phyloP scores from a whole-genome alignment of 1,284 basidiomycete genomes.

The Leccinum subrobustum region DNA sequence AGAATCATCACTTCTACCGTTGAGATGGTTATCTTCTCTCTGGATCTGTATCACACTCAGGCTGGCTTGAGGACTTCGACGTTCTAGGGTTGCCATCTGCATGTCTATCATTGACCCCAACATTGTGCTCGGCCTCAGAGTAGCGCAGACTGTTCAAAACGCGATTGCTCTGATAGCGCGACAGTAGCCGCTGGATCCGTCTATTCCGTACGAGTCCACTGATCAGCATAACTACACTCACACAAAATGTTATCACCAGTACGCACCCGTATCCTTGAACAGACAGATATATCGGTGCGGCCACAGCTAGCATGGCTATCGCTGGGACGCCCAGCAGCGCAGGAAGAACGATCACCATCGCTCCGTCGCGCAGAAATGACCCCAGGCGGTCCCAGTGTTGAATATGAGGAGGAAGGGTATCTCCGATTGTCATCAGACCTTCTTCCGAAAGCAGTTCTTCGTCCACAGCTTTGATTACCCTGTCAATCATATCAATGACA shows the following conservation, averaged over 20 bases:
- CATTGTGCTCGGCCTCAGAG: not conserved
- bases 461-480: conserved; percentile 24
- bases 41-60: not conserved
- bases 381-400: conserved; percentile 19
- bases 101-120: not conserved
- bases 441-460: conserved; percentile 18
- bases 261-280: conserved; percentile 17
- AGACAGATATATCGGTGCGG: conserved; percentile 16
- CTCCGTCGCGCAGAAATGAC: conserved; percentile 1
- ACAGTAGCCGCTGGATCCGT: not conserved
- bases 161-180: conserved; percentile 3
- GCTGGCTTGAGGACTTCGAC: not conserved
- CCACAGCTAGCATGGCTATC: conserved; percentile 13
- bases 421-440: conserved; percentile 21
- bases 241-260: not conserved
- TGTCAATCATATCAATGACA: conserved; percentile 23
- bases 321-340: conserved; percentile 17
- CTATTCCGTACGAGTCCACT: conserved; percentile 4
- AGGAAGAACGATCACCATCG: conserved; percentile 14
- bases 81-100: not conserved
- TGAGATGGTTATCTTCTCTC: not conserved
- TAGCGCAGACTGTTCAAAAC: conserved; percentile 4
- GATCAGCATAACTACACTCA: conserved; percentile 3
- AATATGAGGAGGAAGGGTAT: conserved; percentile 20
- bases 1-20: not conserved